Percentiles rank a stretch among this genome's conserved stretches.
Conservation (phyloP, 176 grass and related monocot species). For the Rhynchospora breviuscula region DNA sequence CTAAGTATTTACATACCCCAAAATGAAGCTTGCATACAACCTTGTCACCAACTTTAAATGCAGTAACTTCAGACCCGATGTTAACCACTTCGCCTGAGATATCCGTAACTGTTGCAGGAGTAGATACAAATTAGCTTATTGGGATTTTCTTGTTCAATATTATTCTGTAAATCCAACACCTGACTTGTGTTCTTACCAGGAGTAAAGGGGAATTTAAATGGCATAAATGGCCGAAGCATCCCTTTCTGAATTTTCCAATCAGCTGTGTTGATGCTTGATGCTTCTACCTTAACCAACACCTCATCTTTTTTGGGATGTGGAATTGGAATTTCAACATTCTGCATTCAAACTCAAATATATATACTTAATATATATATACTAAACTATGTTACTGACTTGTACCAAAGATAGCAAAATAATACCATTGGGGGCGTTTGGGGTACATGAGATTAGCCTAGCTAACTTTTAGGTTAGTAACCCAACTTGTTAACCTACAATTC, state of each 20-base stretch:
- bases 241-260: conserved; percentile 40
- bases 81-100: conserved; percentile 34
- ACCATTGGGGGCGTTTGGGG: no score
- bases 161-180: neutral
- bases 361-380: neutral
- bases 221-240: conserved; percentile 33
- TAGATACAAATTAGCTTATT: neutral
- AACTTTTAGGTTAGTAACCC: no score
- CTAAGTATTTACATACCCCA: conserved; percentile 6
- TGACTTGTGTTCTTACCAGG: conserved; percentile 27
- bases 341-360: neutral
- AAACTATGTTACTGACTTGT: neutral
- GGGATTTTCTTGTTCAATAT: neutral
- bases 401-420: neutral
- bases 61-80: conserved; percentile 19
- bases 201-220: conserved; percentile 44
- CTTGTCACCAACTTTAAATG: conserved; percentile 37
- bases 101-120: conserved; percentile 25
- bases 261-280: conserved; percentile 27
- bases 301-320: conserved; percentile 45
- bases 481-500: no score
- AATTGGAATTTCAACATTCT: conserved; percentile 40
- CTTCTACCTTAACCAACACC: conserved; percentile 42
- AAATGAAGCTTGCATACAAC: conserved; percentile 31
- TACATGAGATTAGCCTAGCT: no score